Base-by-base conservation (phyloP, 2,329 filamentous ascomycete species). In the Monosporascus sp. region DNA sequence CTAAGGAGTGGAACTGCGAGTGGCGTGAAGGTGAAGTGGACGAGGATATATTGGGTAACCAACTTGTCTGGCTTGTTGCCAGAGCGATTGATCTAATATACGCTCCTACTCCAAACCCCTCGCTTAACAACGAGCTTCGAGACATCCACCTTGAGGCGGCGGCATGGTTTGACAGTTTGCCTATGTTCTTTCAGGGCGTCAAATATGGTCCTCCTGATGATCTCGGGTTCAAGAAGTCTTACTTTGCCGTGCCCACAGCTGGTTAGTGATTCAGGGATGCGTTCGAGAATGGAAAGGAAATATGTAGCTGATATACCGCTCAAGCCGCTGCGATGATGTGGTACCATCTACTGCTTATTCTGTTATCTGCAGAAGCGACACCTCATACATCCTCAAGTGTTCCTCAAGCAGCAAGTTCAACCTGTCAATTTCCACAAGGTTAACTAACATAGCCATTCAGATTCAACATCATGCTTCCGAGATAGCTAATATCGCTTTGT, bases 271-370 rank as follows among this genome's bases (percentile, higher is more conserved):
- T n/a, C 9, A 24, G 20, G 27, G 15, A 49, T 20, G 18, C 24
- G 4, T 35, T 25, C 20, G 11, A 20, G 22, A 22, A 9, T 35
- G 6, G 18, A 37, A 17, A 11, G 11, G 5, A 41, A 25, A 15
- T 1, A n/a, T 15, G 9, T 25, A 25, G 11, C 11, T 37, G n/a
- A 14, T 25, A 17, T 27, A 6, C 35, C 31, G 18, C 9, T 41
- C 17, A 46, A 53, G 52, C 52, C n/a, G 44, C 48, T 25, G 48
- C 52, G 18, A 54, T 54, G 48, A 54, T 54, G 48, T 54, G 48
- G 52, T 54, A 54, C 31, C 52, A 54, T 49, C 44, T 54, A 5
- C 41, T 51, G n/a, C 37, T 47, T 25, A 51, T 54, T 15, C 41
- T 54, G 11, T 37, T 54, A 18, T 46, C 15, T n/a, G 52, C 52